Base-by-base conservation (phyloP, 768 basidiomycete genomes). In the Mycena alexandri region DNA sequence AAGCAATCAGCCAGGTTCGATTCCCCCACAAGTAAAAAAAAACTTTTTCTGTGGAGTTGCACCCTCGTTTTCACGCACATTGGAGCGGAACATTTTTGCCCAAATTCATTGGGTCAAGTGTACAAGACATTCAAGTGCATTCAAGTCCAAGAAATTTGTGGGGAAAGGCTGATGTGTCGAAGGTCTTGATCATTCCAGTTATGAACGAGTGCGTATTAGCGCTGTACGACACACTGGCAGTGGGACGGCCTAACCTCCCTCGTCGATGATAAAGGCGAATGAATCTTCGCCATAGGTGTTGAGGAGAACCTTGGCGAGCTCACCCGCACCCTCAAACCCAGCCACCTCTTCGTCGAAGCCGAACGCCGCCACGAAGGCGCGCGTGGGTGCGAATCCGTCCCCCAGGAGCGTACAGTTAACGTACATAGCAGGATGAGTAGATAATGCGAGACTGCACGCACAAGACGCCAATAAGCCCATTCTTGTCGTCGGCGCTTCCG, bases 241-340 rank as follows among this genome's bases (percentile, higher is more conserved):
- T 0, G 42, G 16, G 48, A 65, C 43, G 9, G 13, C n/a, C n/a
- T n/a, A n/a, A 65, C 48, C 43, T 22, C 91, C 91, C 75, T 93
- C 92, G 70, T 93, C n/a, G n/a, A n/a, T n/a, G n/a, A 93, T 73
- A 69, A 92, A 79, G 0, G 88, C 83, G 69, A 89, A 84, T 13
- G 84, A n/a, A 70, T 90, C 73, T 56, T 77, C 67, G 46, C 90
- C 92, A 71, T 89, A 91, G 24, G 81, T 81, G 2, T 78, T 55
- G 42, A 84, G 71, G 17, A 93, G 72, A 52, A 75, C 76, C 11
- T 75, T 65, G 0, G 75, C 75, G 41, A 87, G 74, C 3, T 71
- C 72, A 43, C 67, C 65, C 12, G 85, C 86, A 29, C 85, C 85
- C 85, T 86, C 59, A 33, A 51, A 47, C 19, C 83, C 82, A 51